phyloP scores from a whole-genome alignment of 2,329 filamentous ascomycete genomes.

The Xylariaceae sp. region DNA sequence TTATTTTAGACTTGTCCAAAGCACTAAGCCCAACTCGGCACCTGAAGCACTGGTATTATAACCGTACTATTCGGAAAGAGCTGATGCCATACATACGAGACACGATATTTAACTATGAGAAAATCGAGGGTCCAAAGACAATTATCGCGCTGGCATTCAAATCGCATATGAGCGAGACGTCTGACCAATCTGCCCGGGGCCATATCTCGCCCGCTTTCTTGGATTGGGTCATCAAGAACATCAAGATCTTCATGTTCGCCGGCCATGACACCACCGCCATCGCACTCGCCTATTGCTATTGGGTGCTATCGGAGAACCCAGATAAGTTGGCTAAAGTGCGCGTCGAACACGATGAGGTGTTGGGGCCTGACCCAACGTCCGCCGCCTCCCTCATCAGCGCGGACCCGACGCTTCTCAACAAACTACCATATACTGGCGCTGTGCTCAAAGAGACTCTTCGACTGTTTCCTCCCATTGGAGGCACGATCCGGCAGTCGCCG shows the following conservation, averaged over 20 bases:
- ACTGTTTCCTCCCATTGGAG: slow-evolving; percentile 40
- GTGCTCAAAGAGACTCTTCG: slow-evolving; percentile 34
- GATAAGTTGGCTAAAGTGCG: slow-evolving; percentile 8
- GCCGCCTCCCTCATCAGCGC: slow-evolving; percentile 23
- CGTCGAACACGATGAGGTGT: slow-evolving; percentile 11
- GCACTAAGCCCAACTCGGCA: too few relatives aligned
- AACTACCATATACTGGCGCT: slow-evolving; percentile 30
- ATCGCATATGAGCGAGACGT: too few relatives aligned
- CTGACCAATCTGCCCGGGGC: too few relatives aligned
- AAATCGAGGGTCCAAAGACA: too few relatives aligned
- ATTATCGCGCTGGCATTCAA: too few relatives aligned
- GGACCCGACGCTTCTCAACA: slow-evolving; percentile 23
- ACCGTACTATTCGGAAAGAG: too few relatives aligned
- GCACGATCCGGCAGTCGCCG: slow-evolving; percentile 29
- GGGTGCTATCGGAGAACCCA: slow-evolving; percentile 30
- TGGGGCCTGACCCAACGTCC: slow-evolving; percentile 8
- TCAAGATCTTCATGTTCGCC: slow-evolving; percentile 46
- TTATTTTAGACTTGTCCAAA: too few relatives aligned
- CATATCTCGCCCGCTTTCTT: too few relatives aligned
- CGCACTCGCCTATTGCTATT: slow-evolving; percentile 45
- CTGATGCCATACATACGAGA: too few relatives aligned
- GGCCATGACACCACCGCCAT: slow-evolving; percentile 63
- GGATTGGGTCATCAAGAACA: too few relatives aligned
- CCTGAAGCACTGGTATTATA: too few relatives aligned
- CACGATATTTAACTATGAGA: too few relatives aligned